Percentiles rank a stretch among this genome's conserved stretches.
phyloP scores from a whole-genome alignment of 2,329 filamentous ascomycete species.

The Pseudogymnoascus sp. region DNA sequence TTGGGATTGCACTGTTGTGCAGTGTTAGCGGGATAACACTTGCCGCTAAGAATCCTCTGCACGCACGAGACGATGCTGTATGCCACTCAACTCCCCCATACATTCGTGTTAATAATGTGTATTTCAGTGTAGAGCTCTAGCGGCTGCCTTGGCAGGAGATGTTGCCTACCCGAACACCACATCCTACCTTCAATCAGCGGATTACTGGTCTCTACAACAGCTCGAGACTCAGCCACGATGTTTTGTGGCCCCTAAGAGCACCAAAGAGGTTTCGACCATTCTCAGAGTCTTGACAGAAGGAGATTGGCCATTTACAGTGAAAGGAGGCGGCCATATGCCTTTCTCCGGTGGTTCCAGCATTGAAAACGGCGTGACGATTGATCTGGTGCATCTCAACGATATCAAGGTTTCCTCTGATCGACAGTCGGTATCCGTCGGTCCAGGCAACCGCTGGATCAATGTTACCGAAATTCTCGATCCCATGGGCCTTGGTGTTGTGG shows the following conservation, averaged over 20 bases:
- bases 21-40: neutral
- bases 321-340: slow-evolving; percentile 51
- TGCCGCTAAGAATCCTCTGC: neutral
- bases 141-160: neutral
- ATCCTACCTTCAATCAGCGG: neutral
- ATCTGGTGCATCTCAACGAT: slow-evolving; percentile 30
- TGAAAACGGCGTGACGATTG: slow-evolving; percentile 42
- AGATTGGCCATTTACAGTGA: slow-evolving; percentile 44
- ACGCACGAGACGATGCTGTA: neutral
- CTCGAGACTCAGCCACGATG: neutral
- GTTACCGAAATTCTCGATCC: slow-evolving; percentile 32
- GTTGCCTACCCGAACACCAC: neutral
- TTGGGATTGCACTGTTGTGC: neutral
- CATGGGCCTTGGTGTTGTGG: slow-evolving; percentile 29
- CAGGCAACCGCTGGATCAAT: slow-evolving; percentile 33
- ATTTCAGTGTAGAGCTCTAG: neutral
- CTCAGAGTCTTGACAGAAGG: neutral
- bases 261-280: neutral
- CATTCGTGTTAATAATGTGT: neutral
- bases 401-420: slow-evolving; percentile 23
- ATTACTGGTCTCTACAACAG: neutral
- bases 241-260: neutral
- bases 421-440: slow-evolving; percentile 27
- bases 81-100: neutral
- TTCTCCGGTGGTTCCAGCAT: slow-evolving; percentile 46